Evolutionary conservation across 805 yeast species (phyloP), one percentile per base, ranked within the genome.

Genomic region (Priceomyces carsonii): DNA sequence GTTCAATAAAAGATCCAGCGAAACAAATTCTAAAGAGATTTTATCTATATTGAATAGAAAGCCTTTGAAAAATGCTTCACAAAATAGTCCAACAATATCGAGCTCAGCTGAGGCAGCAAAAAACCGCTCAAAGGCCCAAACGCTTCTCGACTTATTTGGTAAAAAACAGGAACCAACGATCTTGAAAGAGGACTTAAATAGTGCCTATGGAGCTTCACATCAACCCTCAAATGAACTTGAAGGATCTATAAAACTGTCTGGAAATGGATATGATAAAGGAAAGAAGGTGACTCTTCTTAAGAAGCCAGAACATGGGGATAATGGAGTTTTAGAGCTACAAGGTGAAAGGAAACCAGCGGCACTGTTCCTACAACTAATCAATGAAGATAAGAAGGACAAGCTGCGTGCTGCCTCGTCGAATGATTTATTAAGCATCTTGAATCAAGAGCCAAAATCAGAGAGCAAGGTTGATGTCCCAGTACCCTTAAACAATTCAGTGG

Each of bases 11-110:
- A 55, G 54, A n/a, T 42, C 56, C 4, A 44, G 51, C 10, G 57
- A 51, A 28, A 55, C 61, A 3, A 63, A 66, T 34, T 63, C 73
- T 2, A 64, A 61, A 41, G 75, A 71, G 33, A 47, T 74, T 9
- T 58, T 73, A 35, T 66, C 72, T 2, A 55, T 73, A 13, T 58
- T 74, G 47, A 69, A 63, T 23, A 59, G 55, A 20, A 45, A 44
- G 22, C 14, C 44, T 6, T 36, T 32, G 9, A 28, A 26, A 28
- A 49, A 40, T 17, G 29, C 32, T n/a, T 34, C 28, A 4, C 43
- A 39, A 8, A 40, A 34, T 8, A 7, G 19, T 10, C 26, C 9
- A 6, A 16, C 26, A 12, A 26, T 24, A 14, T 10, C 23, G 14
- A 29, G 18, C 8, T 18, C 43, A 6, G 38, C 40, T 6, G 52